Conservation (phyloP, 2,329 filamentous ascomycete genomes). For the Aspergillus hortae region DNA sequence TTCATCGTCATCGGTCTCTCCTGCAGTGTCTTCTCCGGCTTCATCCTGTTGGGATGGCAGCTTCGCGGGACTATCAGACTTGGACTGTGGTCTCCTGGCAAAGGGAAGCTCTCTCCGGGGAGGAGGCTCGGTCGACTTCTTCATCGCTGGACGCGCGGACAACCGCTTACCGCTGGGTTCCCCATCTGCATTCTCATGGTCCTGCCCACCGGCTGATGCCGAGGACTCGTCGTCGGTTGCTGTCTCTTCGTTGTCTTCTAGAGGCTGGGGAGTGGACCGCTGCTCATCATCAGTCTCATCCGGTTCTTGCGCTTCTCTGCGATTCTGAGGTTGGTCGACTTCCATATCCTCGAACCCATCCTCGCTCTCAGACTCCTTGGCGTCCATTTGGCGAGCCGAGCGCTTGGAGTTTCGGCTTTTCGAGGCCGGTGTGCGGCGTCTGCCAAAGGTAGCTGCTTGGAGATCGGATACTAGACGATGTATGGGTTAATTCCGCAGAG, state of each 20-base stretch:
- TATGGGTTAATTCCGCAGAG: neutral
- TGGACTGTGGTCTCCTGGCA: slow-evolving; percentile 15
- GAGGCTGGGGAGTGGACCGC: slow-evolving; percentile 27
- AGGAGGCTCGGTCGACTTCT: slow-evolving; percentile 26
- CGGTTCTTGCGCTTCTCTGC: slow-evolving; percentile 2
- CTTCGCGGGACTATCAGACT: slow-evolving; percentile 3
- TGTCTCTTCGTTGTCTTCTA: slow-evolving; percentile 30
- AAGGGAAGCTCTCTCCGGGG: slow-evolving; percentile 44
- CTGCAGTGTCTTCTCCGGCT: slow-evolving; percentile 24
- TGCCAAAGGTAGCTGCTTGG: slow-evolving; percentile 14
- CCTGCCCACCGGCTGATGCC: neutral
- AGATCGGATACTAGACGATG: slow-evolving; percentile 24
- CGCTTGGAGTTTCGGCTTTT: slow-evolving; percentile 25
- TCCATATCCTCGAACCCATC: slow-evolving; percentile 39
- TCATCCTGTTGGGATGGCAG: slow-evolving; percentile 6
- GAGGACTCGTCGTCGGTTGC: slow-evolving; percentile 28
- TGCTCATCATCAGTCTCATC: slow-evolving; percentile 24
- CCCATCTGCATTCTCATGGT: neutral
- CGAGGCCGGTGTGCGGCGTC: slow-evolving; percentile 10
- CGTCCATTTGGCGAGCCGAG: slow-evolving; percentile 16
- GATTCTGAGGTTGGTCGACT: slow-evolving; percentile 19
- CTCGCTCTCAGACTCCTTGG: slow-evolving; percentile 27
- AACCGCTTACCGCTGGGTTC: neutral
- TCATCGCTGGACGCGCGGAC: slow-evolving; percentile 7
- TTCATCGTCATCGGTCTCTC: slow-evolving; percentile 43